A percentile compares a stretch with the other conserved stretches of the same genome.
Evolutionary conservation across 2,329 filamentous ascomycete species (phyloP).

Genomic region (Calonectria naviculata): DNA sequence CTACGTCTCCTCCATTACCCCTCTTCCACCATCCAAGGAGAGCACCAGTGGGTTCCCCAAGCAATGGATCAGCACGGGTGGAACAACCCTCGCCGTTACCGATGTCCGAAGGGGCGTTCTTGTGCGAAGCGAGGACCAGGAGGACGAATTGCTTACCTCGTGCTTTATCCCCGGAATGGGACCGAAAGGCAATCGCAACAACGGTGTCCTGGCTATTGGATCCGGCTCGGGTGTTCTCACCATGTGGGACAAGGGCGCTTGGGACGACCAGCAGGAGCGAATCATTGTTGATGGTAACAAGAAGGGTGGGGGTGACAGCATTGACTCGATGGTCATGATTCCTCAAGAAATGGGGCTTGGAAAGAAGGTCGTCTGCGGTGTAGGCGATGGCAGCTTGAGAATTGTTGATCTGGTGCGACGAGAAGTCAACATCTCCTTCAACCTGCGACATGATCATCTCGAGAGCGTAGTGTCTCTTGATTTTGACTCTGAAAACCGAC

Average conservation of each 20-base stretch:
- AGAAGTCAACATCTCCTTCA: conserved; percentile 74
- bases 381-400: conserved; percentile 83
- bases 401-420: conserved; percentile 82
- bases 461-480: conserved; percentile 85
- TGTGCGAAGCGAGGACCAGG: conserved; percentile 92
- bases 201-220: conserved; percentile 82
- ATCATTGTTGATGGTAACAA: conserved; percentile 77
- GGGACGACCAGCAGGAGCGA: conserved; percentile 95
- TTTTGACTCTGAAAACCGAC: conserved; percentile 86
- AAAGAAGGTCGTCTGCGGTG: conserved; percentile 81
- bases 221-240: conserved; percentile 84
- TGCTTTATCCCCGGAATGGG: conserved; percentile 82
- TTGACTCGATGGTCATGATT: conserved; percentile 81
- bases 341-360: conserved; percentile 77
- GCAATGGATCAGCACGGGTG: conserved; percentile 95
- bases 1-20: conserved; percentile 89
- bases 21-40: conserved; percentile 81
- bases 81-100: conserved; percentile 89
- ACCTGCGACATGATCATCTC: conserved; percentile 80
- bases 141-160: conserved; percentile 89
- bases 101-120: conserved; percentile 89
- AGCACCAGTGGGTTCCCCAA: conserved; percentile 92
- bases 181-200: conserved; percentile 71
- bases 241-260: conserved; percentile 92
- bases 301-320: conserved; percentile 74